Evolutionary conservation across 345 rosid species (phyloP), one percentile per base, ranked within the genome.

Genomic region (Chamaenerion angustifolium): DNA sequence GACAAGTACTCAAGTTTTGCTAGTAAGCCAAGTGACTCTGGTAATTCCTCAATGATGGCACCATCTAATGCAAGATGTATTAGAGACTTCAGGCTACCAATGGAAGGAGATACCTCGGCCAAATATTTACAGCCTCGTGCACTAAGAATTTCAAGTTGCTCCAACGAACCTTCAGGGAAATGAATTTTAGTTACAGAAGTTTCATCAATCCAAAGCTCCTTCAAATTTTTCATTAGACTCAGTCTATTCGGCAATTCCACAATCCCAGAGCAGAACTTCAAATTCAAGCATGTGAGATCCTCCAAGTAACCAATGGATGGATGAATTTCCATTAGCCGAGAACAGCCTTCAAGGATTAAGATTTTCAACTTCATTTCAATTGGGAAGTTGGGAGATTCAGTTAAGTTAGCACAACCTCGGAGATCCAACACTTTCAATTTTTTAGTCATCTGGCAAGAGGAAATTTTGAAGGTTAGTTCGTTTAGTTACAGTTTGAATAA

Each of bases 111-210:
- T 19, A 18, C 2, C 35, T 10, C 12, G 10, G 1, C 31, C 51
- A 47, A 14, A 10, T 14, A 9, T 47, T 19, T 47, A 47, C 51
- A 47, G 51, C 51, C 51, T 4, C 51, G 31, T 17, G 31, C 51
- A 10, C 31, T 47, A 15, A 47, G 51, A 19, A 2, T 18, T 19
- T 47, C 11, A 8, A 47, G 51, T 19, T 47, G 3, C 51, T 47
- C 31, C 51, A 47, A 4, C 1, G 51, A 47, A 6, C 51, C 51
- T n/a, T 47, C 17, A 11, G 35, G 51, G 35, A 47, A 47, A 47
- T 47, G 51, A 8, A 47, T 15, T 19, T 47, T 18, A 47, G 31
- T 12, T 47, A 47, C 12, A 2, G 51, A 47, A 18, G 51, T 47
- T 19, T 8, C 51, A n/a, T 47, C 51, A 10, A 47, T 47, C 31